These are phyloP conservation scores for Emergomyces orientalis DNA, from an alignment of 2,329 filamentous ascomycete genomes.

Conservation along the genomic window DNA sequence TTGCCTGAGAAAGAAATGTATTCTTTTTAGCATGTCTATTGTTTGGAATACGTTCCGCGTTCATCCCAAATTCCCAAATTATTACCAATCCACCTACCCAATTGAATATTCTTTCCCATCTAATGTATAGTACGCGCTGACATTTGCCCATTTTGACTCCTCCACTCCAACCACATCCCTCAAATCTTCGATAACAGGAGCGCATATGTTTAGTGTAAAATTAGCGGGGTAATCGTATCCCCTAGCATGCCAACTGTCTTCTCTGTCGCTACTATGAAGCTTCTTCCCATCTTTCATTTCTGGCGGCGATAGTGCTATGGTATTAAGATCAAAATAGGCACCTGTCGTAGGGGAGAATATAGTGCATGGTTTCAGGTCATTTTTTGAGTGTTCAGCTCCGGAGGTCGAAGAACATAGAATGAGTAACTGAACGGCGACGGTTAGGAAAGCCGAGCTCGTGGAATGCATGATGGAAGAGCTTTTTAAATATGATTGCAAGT, in stretches of 20 bases:
- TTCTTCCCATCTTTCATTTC: conserved; percentile 34
- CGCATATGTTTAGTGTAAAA: conserved; percentile 45
- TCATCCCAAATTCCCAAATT: not conserved
- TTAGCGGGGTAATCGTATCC: conserved; percentile 44
- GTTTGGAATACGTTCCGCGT: not conserved
- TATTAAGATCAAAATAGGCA: conserved; percentile 54
- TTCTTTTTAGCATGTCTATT: not conserved
- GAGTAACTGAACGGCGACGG: conserved; percentile 25
- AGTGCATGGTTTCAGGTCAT: conserved; percentile 48
- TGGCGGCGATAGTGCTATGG: conserved; percentile 45
- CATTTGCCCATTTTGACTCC: conserved; percentile 34
- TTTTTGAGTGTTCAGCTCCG: conserved; percentile 32
- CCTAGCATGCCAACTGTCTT: conserved; percentile 40
- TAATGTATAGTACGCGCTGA: conserved; percentile 42
- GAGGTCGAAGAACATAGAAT: conserved; percentile 26
- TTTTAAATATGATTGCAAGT: not conserved
- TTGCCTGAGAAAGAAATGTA: conserved; percentile 25
- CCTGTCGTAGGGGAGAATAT: conserved; percentile 52
- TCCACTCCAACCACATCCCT: conserved; percentile 40
- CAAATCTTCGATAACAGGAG: conserved; percentile 40
- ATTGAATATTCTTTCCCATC: conserved; percentile 38
- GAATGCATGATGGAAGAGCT: conserved; percentile 28
- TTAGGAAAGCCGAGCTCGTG: conserved; percentile 20
- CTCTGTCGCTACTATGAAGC: conserved; percentile 28
- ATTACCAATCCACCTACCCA: conserved; percentile 29